Conservation (phyloP, 495 filamentous ascomycete genomes). For the Aspergillus haitiensis region DNA sequence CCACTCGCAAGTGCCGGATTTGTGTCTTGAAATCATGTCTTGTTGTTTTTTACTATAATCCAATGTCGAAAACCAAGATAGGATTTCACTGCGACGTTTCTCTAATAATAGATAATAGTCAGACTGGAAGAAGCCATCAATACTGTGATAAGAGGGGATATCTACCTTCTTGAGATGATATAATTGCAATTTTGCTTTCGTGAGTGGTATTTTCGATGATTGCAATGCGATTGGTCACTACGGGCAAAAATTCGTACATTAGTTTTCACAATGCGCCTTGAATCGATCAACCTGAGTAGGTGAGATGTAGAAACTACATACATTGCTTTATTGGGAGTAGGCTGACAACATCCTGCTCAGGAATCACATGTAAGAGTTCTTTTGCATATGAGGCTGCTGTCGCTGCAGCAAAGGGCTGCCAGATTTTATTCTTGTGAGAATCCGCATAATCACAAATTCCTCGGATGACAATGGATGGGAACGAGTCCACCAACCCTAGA, state of each 20-base stretch:
- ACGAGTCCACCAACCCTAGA: neutral
- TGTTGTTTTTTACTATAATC: neutral
- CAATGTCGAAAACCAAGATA: neutral
- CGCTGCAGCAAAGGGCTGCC: neutral
- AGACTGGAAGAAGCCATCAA: neutral
- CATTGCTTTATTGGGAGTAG: neutral
- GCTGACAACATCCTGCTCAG: neutral
- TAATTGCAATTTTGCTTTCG: neutral
- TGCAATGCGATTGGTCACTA: neutral
- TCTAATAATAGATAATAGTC: neutral
- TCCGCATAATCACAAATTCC: neutral
- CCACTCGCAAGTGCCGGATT: neutral
- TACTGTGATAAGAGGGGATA: neutral
- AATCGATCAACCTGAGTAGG: neutral
- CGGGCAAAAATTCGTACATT: too few species aligned
- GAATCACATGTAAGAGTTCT: neutral
- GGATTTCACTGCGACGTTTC: neutral
- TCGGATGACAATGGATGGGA: neutral
- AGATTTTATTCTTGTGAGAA: neutral
- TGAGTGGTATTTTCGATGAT: neutral
- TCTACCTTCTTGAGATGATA: neutral
- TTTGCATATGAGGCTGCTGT: neutral
- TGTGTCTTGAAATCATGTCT: neutral
- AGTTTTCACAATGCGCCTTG: too few species aligned
- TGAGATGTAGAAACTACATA: neutral